phyloP scores from a whole-genome alignment of 148 eudicot species.

The Silene conica region DNA sequence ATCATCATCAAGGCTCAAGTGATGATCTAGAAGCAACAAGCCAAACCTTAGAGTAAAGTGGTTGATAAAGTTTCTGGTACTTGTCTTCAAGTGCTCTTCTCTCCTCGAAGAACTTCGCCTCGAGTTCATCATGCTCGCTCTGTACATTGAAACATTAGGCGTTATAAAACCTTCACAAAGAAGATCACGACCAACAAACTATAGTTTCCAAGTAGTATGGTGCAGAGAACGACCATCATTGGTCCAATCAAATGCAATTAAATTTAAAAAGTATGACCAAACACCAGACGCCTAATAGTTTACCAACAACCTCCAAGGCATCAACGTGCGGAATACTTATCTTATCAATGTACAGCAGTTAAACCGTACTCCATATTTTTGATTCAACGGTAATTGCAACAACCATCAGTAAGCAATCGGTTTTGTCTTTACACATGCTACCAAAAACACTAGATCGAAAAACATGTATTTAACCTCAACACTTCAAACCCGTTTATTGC shows the following conservation, averaged over 20 bases:
- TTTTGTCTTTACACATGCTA: background rate
- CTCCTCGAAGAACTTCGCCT: constrained; percentile 82
- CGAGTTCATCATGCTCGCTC: constrained; percentile 79
- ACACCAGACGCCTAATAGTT: background rate
- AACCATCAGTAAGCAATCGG: background rate
- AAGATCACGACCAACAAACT: background rate
- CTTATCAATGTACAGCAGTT: background rate
- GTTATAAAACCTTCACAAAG: background rate
- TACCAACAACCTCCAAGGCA: background rate
- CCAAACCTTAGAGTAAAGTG: constrained; percentile 63
- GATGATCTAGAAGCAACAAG: background rate
- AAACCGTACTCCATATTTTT: background rate
- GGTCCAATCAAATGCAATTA: too few species aligned
- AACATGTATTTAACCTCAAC: too few species aligned
- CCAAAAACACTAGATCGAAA: background rate
- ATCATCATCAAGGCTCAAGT: background rate
- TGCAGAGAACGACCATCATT: background rate
- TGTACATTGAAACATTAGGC: background rate
- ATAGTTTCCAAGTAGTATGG: background rate
- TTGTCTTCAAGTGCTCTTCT: constrained; percentile 87
- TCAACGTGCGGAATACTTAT: background rate
- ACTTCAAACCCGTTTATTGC: background rate
- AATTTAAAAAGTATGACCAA: background rate
- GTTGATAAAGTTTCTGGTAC: constrained; percentile 79
- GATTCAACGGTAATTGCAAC: background rate